Evolutionary conservation across 345 rosid genomes (phyloP), one percentile per base, ranked within the genome.

Genomic region (Ricinus communis): DNA sequence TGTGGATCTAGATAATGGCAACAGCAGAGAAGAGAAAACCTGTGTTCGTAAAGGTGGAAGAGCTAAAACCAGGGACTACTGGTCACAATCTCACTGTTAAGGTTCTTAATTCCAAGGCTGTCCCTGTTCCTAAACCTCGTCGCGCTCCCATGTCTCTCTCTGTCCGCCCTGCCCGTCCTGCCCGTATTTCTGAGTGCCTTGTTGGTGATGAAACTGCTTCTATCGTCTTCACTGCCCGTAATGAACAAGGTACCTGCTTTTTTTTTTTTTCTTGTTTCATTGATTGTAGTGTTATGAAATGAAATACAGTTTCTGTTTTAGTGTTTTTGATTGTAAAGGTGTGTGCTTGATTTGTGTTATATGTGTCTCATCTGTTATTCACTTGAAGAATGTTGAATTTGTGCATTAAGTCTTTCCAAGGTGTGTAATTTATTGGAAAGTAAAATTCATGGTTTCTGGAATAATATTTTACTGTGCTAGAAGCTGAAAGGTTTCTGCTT

Each of bases 181-280:
- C 85, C 33, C 87, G 86, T 52, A 89, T 91, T 55, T 84, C 85
- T n/a, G 97, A 91, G 83, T 89, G 95, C 75, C 83, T 91, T 22
- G 81, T 91, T 50, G 95, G 97, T 16, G 97, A 91, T 43, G 90
- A 87, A 33, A 87, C 95, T 8, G 97, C 84, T 36, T 69, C 83
- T 72, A 89, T 91, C 72, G 75, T 85, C 73, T 91, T 91, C 90
- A 91, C 97, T n/a, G 97, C 97, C 40, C 91, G 97, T 33, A 87
- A 89, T 72, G 95, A 89, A 4, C 95, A 91, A 86, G 97, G 97
- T 88, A 76, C 14, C 9, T 16, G 27, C 67, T 19, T 36, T 6
- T 50, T 15, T 8, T 25, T 43, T 19, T 22, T 19, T 55, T 69
- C 15, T 31, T 16, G n/a, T n/a, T n/a, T n/a, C n/a, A n/a, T n/a